These are phyloP conservation scores for Pythium oligandrum DNA, from an alignment of 352 stramenopile species.

Conservation along the genomic window DNA sequence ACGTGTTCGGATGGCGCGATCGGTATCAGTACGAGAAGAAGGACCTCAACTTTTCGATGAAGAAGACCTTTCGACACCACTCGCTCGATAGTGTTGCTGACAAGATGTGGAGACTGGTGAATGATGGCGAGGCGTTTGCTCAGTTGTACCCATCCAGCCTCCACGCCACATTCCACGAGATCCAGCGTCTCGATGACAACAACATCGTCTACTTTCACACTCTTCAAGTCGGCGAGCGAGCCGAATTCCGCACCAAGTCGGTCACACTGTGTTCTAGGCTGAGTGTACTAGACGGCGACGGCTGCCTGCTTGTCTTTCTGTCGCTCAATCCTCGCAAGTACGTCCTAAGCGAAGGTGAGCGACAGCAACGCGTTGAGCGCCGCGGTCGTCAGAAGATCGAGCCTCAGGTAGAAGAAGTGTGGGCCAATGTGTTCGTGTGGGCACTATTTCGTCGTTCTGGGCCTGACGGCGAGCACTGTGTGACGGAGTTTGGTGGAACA, in stretches of 20 bases:
- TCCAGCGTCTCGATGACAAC: constrained; percentile 56
- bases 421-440: constrained; percentile 72
- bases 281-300: constrained; percentile 30
- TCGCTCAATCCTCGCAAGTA: constrained; percentile 53
- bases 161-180: constrained; percentile 55
- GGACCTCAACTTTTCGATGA: constrained; percentile 60
- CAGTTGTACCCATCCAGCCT: constrained; percentile 47
- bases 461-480: constrained; percentile 35
- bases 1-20: constrained; percentile 65
- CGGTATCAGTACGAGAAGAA: constrained; percentile 43
- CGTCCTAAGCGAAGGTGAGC: constrained; percentile 41
- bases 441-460: constrained; percentile 39
- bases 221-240: constrained; percentile 34
- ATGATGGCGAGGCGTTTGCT: constrained; percentile 35
- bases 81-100: constrained; percentile 31
- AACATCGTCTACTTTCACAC: constrained; percentile 70
- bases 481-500: constrained; percentile 56
- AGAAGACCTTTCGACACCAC: constrained; percentile 48
- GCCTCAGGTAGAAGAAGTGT: constrained; percentile 47
- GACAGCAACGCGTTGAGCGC: constrained; percentile 33
- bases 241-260: constrained; percentile 48
- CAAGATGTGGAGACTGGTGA: constrained; percentile 49
- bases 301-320: constrained; percentile 48
- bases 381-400: constrained; percentile 50
- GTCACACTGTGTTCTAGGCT: constrained; percentile 59